Base-by-base conservation (phyloP, 306 rosid genomes). In the Morella rubra region DNA sequence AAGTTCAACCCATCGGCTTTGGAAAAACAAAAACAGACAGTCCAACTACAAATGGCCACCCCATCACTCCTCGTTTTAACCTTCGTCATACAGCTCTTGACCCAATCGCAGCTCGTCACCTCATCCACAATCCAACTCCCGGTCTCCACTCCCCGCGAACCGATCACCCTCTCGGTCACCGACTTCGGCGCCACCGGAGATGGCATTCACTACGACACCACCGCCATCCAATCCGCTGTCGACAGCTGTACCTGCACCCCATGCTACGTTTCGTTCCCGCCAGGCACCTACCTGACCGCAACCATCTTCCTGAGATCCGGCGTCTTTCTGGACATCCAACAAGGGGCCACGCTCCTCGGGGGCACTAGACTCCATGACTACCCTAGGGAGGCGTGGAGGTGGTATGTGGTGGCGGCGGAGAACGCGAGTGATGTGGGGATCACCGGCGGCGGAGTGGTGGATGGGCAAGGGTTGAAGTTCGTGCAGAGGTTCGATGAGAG, bases 351-450 rank as follows among this genome's bases (percentile, higher is more conserved):
- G 44, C 77, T 93, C 71, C 77, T 90, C 0, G 98, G 91, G 51
- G 93, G 98, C 22, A 15, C 89, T 49, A 85, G 68, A 73, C 79
- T 78, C 10, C 79, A 79, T 66, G 98, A 93, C 81, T 93, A 87
- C 79, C 98, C 93, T 41, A 8, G 44, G 78, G 96, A 90, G 3
- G 75, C 84, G 51, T 77, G 47, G 76, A 73, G 88, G 71, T 93
- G 98, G 98, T 93, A 90, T 78, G 93, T 86, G 74, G 92, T 91
- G 76, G 6, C 87, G 88, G 98, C 97, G 79, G 98, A 88, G 92
- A 88, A 91, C 73, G 92, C 89, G 72, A 84, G 79, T 62, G 86
- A 83, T 32, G 98, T 93, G 4, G 98, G 91, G 68, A 91, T 93
- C 75, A 64, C 71, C 18, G 97, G 98, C 72, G 97, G 98, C n/a